phyloP scores from a whole-genome alignment of 1,139 yeast species.

The Diutina pseudorugosa region DNA sequence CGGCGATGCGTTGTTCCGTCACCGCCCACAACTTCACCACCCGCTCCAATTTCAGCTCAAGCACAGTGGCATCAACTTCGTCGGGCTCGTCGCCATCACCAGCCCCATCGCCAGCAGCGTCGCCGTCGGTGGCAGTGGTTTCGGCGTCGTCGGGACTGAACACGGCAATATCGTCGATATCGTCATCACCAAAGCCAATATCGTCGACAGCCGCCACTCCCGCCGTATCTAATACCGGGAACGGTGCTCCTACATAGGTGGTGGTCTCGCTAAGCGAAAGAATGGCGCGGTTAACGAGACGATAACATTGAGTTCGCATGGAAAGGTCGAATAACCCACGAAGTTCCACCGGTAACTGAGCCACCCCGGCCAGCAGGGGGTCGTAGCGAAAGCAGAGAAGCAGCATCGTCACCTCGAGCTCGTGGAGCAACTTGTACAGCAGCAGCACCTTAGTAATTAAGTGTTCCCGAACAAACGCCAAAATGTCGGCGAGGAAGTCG shows the following conservation, averaged over 20 bases:
- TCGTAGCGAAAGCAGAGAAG: slow-evolving; percentile 43
- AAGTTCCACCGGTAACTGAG: slow-evolving; percentile 40
- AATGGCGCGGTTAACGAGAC: slow-evolving; percentile 43
- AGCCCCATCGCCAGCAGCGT: not conserved
- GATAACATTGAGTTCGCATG: slow-evolving; percentile 44
- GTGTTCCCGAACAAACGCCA: slow-evolving; percentile 50
- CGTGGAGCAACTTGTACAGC: slow-evolving; percentile 40
- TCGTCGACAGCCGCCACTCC: not conserved
- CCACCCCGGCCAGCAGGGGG: slow-evolving; percentile 19
- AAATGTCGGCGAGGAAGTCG: slow-evolving; percentile 40
- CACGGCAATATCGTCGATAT: not conserved
- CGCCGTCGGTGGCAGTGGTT: not conserved
- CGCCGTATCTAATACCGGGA: not conserved
- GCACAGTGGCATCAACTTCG: slow-evolving; percentile 10
- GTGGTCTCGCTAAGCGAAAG: slow-evolving; percentile 9
- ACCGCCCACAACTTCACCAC: slow-evolving; percentile 50
- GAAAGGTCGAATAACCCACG: slow-evolving; percentile 39
- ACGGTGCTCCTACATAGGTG: not conserved
- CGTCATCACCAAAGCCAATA: slow-evolving; percentile 4
- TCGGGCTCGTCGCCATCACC: slow-evolving; percentile 8
- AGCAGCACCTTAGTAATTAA: slow-evolving; percentile 45
- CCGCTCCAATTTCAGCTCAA: slow-evolving; percentile 40
- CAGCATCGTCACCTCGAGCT: slow-evolving; percentile 63
- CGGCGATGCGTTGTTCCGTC: slow-evolving; percentile 40
- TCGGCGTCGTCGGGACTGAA: slow-evolving; percentile 1